Evolutionary conservation across 2,329 filamentous ascomycete genomes (phyloP), one percentile per base, ranked within the genome.

Genomic region (Ceratocystis variospora): DNA sequence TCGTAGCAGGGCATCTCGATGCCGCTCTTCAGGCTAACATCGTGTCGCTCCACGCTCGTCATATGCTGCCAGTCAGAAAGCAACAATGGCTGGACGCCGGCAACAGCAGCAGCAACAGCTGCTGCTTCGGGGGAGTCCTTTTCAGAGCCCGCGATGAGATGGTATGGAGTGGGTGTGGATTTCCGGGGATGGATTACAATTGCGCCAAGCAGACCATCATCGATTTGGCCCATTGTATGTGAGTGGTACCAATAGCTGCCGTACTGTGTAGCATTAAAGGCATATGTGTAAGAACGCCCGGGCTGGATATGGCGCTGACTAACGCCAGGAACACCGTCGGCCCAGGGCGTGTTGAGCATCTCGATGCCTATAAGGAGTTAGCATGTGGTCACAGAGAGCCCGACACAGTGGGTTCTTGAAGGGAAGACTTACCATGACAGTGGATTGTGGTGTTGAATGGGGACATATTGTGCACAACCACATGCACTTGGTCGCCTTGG

Each of bases 201-300:
- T 2, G 83, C 73, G 0, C 83, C 84, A 63, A 80, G 83, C 10
- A 84, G 73, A 0, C 85, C 85, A 69, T 87, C 84, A 67, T 83
- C 79, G 15, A 86, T 76, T 68, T 85, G 83, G 1, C 78, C 78
- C 1, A 75, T 74, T 28, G 77, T 76, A 70, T 87, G 84, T 0
- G 81, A 78, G 73, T 86, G 84, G 69, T 86, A 87, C 76, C 81
- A 85, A 73, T 82, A 84, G 53, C 78, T 79, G 2, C 84, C 84
- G 69, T 82, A 79, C 65, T 83, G 78, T 0, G 76, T 77, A 0
- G 83, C 83, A n/a, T 74, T 77, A 75, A 81, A 87, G 41, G 74
- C 75, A 70, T 86, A 83, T 0, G 76, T 74, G 70, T 81, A 86
- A 33, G 72, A 76, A 2, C 72, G 70, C 1, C 79, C 78, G 0